A percentile compares a stretch with the other conserved stretches of the same genome.
phyloP scores from a whole-genome alignment of 78 protist species.

The Dictyostelium firmibasis region DNA sequence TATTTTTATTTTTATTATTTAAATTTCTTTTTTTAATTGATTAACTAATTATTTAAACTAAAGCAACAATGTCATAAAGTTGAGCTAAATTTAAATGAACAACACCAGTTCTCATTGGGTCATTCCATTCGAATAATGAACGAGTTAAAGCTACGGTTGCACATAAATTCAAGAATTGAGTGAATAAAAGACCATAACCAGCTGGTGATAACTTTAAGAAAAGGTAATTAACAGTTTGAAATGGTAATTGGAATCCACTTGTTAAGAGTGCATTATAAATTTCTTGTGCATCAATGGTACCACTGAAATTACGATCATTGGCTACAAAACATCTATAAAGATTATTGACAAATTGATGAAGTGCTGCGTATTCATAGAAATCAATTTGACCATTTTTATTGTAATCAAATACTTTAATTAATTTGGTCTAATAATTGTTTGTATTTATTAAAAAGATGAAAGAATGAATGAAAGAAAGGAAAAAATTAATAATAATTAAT shows the following conservation, averaged over 20 bases:
- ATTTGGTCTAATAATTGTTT: background rate
- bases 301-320: slow-evolving; percentile 62
- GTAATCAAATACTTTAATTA: slow-evolving; percentile 43
- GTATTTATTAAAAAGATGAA: background rate
- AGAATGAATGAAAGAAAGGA: background rate
- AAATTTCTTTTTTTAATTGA: too few relatives aligned
- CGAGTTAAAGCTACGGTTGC: slow-evolving; percentile 35
- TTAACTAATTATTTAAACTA: background rate
- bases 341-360: slow-evolving; percentile 32
- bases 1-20: background rate
- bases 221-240: slow-evolving; percentile 13
- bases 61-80: slow-evolving; percentile 20
- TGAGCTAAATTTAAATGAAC: slow-evolving; percentile 21
- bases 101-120: slow-evolving; percentile 69
- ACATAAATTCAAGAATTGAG: slow-evolving; percentile 53
- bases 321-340: slow-evolving; percentile 45
- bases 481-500: background rate
- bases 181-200: slow-evolving; percentile 30
- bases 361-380: slow-evolving; percentile 72
- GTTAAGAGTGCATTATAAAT: slow-evolving; percentile 20
- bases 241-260: slow-evolving; percentile 43
- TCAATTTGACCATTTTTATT: slow-evolving; percentile 62
- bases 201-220: slow-evolving; percentile 41
- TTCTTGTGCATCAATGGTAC: slow-evolving; percentile 57
- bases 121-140: slow-evolving; percentile 64